Conservation (phyloP, 1,284 basidiomycete genomes). For the Bjerkandera adusta region DNA sequence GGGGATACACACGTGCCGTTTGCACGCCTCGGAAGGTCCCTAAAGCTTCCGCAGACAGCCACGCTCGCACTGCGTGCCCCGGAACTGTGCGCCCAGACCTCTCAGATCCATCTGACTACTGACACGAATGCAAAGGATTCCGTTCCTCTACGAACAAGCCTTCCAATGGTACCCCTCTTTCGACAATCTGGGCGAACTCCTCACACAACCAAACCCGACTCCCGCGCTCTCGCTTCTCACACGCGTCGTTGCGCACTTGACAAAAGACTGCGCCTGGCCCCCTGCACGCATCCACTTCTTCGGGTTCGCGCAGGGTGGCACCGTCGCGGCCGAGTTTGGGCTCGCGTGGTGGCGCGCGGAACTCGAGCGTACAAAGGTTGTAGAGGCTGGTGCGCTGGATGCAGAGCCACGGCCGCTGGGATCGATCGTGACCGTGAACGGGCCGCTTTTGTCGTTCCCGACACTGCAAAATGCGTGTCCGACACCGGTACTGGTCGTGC, state of each 20-base stretch:
- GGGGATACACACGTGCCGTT: constrained; percentile 85
- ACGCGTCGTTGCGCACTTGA: constrained; percentile 57
- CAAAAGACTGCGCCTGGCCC: constrained; percentile 63
- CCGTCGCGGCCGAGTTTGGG: constrained; percentile 69
- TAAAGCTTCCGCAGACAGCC: constrained; percentile 88
- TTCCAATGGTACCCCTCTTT: constrained; percentile 92
- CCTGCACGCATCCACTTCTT: constrained; percentile 75
- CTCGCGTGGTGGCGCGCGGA: constrained; percentile 47
- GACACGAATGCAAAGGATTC: constrained; percentile 49
- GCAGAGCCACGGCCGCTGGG: constrained; percentile 41
- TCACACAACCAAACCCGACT: constrained; percentile 72
- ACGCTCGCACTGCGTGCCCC: constrained; percentile 79
- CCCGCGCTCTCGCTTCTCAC: constrained; percentile 57
- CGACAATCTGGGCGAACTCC: constrained; percentile 71
- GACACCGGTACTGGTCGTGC: constrained; percentile 65
- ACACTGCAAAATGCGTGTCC: constrained; percentile 49
- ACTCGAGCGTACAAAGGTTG: constrained; percentile 28
- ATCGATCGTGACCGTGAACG: constrained; percentile 69
- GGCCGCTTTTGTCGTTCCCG: constrained; percentile 75
- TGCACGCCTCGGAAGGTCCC: constrained; percentile 62
- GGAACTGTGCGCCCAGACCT: constrained; percentile 47
- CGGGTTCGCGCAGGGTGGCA: constrained; percentile 90
- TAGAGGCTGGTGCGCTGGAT: constrained; percentile 12
- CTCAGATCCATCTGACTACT: not conserved
- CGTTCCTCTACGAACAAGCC: constrained; percentile 76